Conservation (phyloP, 2,329 filamentous ascomycete genomes). For the Cladobotryum mycophilum region DNA sequence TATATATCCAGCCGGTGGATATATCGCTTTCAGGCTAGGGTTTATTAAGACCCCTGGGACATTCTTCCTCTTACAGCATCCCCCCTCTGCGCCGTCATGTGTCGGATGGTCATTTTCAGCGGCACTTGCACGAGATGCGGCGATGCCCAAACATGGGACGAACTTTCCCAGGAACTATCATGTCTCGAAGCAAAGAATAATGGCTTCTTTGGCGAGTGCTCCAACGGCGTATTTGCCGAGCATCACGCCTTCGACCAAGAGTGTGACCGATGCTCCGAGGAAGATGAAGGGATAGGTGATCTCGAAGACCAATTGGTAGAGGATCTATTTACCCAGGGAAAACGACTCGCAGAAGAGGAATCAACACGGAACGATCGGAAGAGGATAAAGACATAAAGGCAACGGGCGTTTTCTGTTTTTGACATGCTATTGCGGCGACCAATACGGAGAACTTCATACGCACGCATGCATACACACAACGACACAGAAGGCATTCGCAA, state of each 20-base stretch:
- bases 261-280: constrained; percentile 37
- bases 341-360: constrained; percentile 16
- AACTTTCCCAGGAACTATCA: constrained; percentile 39
- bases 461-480: no score
- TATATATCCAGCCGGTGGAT: background rate
- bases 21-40: background rate
- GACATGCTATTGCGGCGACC: no score
- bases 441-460: no score
- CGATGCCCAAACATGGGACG: constrained; percentile 35
- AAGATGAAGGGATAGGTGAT: constrained; percentile 37
- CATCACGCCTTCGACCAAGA: constrained; percentile 43
- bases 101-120: constrained; percentile 39
- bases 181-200: constrained; percentile 46
- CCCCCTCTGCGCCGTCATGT: constrained; percentile 29
- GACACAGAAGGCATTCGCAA: no score
- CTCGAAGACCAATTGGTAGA: constrained; percentile 27
- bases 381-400: constrained; percentile 25
- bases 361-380: constrained; percentile 17
- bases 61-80: no score
- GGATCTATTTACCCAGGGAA: constrained; percentile 9
- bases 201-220: constrained; percentile 39
- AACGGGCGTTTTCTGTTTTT: background rate
- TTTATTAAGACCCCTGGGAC: background rate
- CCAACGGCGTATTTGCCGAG: constrained; percentile 34
- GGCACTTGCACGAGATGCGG: constrained; percentile 40